Evolutionary conservation across 768 basidiomycete genomes (phyloP), one percentile per base, ranked within the genome.

Genomic region (Coprinopsis marcescibilis): DNA sequence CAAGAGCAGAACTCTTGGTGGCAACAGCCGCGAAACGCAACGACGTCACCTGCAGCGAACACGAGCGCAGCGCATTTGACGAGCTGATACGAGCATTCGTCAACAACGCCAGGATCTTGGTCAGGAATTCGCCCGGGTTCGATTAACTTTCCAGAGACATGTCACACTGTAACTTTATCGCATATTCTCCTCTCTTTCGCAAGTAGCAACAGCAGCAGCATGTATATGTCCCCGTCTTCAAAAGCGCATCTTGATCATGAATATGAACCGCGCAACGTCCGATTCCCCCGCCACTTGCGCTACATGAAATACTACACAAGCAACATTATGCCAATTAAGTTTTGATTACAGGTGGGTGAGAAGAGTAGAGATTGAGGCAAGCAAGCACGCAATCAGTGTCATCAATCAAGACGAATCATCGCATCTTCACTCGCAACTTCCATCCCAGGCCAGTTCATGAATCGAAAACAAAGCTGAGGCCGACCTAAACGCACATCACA

Each of bases 81-180:
- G 89, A 96, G 60, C 78, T 96, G 49, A 81, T 99, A 35, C 81
- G 89, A 38, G 89, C 88, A 12, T 89, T 96, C 53, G 82, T 99
- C 41, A 96, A 97, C 58, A 94, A 96, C 53, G 81, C 89, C 3
- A 76, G 96, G 51, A 92, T 96, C 65, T 64, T 97, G 38, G 83
- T 84, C 43, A 78, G 89, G 55, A 96, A 95, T 64, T 36, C 42
- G 21, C 38, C 38, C 17, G 38, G 20, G 8, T 40, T 40, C 38
- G 38, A 40, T 24, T 40, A 40, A 24, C 17, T 17, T 36, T 17
- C 35, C n/a, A n/a, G n/a, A n/a, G n/a, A n/a, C n/a, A n/a, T n/a
- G n/a, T n/a, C n/a, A n/a, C n/a, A n/a, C n/a, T n/a, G n/a, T n/a
- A n/a, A n/a, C n/a, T n/a, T n/a, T n/a, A n/a, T n/a, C n/a, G n/a